Evolutionary conservation across 192 early-diverging fungal genomes (phyloP).

Genomic region (Umbelopsis vinacea): DNA sequence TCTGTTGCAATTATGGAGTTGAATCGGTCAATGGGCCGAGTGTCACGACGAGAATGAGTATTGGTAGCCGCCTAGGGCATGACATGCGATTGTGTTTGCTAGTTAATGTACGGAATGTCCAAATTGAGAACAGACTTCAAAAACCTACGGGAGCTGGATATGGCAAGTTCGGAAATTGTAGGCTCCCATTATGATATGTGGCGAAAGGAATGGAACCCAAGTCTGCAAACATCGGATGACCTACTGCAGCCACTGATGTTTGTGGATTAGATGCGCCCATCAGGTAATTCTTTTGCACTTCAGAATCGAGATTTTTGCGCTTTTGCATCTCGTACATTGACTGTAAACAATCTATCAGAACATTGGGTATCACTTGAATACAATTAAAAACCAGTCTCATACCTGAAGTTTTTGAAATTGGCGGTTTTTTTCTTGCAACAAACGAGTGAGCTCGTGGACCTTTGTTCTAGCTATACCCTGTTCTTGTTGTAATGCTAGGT

Average conservation of each 20-base stretch:
- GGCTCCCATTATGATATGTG: neutral
- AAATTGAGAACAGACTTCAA: neutral
- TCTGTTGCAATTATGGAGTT: no score
- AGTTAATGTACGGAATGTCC: neutral
- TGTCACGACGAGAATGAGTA: no score
- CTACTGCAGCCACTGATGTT: neutral
- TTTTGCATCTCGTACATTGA: constrained; percentile 8
- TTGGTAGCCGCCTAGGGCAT: no score
- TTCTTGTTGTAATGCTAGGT: constrained; percentile 41
- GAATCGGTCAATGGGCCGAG: no score
- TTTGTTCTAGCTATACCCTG: constrained; percentile 42
- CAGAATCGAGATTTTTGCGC: neutral
- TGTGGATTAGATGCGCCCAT: neutral
- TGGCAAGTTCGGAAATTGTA: neutral
- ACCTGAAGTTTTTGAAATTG: constrained; percentile 58
- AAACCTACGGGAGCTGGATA: neutral
- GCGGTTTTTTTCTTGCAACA: constrained; percentile 52
- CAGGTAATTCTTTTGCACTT: neutral
- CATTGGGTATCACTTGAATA: neutral
- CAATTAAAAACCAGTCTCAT: neutral
- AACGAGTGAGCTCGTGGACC: constrained; percentile 39
- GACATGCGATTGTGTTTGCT: no score
- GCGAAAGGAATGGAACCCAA: neutral
- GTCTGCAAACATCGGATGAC: neutral
- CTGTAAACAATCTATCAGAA: neutral